phyloP scores from a whole-genome alignment of 768 basidiomycete genomes.

The Pluteus cervinus region DNA sequence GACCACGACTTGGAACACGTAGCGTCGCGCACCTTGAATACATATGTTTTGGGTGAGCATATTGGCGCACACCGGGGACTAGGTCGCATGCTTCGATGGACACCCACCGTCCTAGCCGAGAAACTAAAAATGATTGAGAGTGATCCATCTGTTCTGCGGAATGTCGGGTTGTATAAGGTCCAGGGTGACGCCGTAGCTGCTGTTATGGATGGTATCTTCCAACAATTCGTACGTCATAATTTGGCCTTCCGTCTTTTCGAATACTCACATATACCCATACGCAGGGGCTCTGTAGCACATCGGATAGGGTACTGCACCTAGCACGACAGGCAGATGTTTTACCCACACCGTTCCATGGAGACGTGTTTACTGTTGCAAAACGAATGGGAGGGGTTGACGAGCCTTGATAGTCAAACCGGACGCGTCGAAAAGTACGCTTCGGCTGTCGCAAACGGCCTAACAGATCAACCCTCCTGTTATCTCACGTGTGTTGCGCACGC shows the following conservation, averaged over 20 bases:
- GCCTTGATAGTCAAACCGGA: too few species aligned
- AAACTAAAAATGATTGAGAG: too few species aligned
- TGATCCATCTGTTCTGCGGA: too few species aligned
- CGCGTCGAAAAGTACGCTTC: too few species aligned
- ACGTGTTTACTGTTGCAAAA: conserved; percentile 35
- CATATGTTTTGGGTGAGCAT: conserved; percentile 67
- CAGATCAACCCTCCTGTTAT: too few species aligned
- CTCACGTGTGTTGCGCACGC: too few species aligned
- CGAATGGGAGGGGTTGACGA: conserved; percentile 46
- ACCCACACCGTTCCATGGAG: conserved; percentile 41
- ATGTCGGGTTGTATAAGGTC: conserved; percentile 71
- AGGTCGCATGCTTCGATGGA: conserved; percentile 71
- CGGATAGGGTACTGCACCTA: conserved; percentile 48
- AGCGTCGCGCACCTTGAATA: conserved; percentile 51
- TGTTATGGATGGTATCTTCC: conserved; percentile 68
- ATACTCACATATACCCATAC: conserved; percentile 7
- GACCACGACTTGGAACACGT: conserved; percentile 56
- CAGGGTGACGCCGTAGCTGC: conserved; percentile 75
- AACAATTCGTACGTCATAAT: conserved; percentile 68
- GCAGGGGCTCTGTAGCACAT: conserved; percentile 45
- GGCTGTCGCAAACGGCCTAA: too few species aligned
- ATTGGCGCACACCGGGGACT: conserved; percentile 74
- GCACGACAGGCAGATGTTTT: conserved; percentile 28
- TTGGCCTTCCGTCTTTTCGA: background rate
- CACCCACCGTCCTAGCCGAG: conserved; percentile 43